Conservation (phyloP, 495 filamentous ascomycete species). For the Aspergillus indologenus region DNA sequence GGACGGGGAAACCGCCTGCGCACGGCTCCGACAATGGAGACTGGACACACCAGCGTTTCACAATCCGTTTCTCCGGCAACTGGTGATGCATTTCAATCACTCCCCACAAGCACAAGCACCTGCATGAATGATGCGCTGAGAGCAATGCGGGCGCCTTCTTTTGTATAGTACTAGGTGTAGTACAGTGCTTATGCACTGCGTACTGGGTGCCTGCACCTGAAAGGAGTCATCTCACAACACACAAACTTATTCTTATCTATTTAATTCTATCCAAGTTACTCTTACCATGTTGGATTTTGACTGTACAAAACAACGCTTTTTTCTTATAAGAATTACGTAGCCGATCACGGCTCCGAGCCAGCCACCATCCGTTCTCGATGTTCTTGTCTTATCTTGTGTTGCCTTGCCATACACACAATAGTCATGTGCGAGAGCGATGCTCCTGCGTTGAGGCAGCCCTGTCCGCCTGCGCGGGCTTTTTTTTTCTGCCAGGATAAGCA, state of each 20-base stretch:
- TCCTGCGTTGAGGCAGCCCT: background rate
- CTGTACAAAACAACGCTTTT: background rate
- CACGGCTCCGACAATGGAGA: constrained; percentile 24
- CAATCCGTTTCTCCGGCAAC: constrained; percentile 39
- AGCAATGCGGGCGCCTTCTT: no score
- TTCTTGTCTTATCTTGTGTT: background rate
- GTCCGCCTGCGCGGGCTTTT: constrained; percentile 10
- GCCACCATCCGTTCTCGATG: background rate
- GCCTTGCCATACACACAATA: background rate
- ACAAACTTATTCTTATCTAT: background rate
- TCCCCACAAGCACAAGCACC: no score
- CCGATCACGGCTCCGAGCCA: background rate
- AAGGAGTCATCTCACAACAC: no score
- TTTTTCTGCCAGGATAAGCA: background rate
- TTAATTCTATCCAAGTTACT: background rate
- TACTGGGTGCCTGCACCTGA: no score
- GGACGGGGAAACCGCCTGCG: constrained; percentile 22
- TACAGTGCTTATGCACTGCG: no score
- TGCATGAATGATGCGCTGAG: no score
- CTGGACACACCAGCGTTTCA: constrained; percentile 44
- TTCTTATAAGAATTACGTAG: background rate
- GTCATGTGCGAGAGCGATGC: background rate
- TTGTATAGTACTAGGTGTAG: no score
- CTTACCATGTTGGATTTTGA: background rate
- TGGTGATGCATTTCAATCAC: constrained; percentile 12